Conservation (phyloP, 805 yeast genomes). For the Nakazawaea anatomiae region DNA sequence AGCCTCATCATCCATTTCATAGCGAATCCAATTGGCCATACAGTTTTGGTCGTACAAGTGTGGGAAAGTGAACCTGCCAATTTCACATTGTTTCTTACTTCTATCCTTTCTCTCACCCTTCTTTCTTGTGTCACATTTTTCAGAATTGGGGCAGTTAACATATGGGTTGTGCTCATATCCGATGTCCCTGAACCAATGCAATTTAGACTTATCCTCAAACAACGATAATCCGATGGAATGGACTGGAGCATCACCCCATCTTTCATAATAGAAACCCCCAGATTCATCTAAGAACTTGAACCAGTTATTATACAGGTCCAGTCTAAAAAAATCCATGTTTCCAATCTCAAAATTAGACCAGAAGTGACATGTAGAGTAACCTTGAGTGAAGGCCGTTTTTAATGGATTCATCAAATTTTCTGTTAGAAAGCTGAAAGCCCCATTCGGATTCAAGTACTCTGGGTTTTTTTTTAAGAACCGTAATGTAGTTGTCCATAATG, state of each 20-base stretch:
- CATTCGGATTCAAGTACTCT: slow-evolving; percentile 48
- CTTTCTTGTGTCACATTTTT: slow-evolving; percentile 29
- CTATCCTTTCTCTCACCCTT: slow-evolving; percentile 19
- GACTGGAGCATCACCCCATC: slow-evolving; percentile 95
- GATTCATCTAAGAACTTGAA: slow-evolving; percentile 55
- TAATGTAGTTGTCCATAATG: slow-evolving; percentile 68
- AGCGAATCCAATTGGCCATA: slow-evolving; percentile 62
- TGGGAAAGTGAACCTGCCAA: slow-evolving; percentile 21
- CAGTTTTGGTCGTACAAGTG: slow-evolving; percentile 50
- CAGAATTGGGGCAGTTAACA: slow-evolving; percentile 63
- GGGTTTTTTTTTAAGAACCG: slow-evolving; percentile 52
- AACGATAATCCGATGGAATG: slow-evolving; percentile 70
- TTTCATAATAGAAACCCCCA: slow-evolving; percentile 83
- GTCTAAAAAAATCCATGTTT: slow-evolving; percentile 73
- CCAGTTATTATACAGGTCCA: slow-evolving; percentile 54
- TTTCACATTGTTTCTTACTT: slow-evolving; percentile 20
- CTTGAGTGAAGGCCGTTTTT: slow-evolving; percentile 30
- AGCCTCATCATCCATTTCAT: slow-evolving; percentile 27
- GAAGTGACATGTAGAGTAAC: slow-evolving; percentile 68
- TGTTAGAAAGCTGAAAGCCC: slow-evolving; percentile 47
- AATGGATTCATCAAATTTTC: slow-evolving; percentile 47
- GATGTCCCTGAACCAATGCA: slow-evolving; percentile 87
- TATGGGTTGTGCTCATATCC: slow-evolving; percentile 77
- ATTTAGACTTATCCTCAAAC: slow-evolving; percentile 59
- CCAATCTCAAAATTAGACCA: slow-evolving; percentile 90